These are phyloP conservation scores for Rutstroemia sp. DNA, from an alignment of 2,329 filamentous ascomycete species.

Conservation along the genomic window DNA sequence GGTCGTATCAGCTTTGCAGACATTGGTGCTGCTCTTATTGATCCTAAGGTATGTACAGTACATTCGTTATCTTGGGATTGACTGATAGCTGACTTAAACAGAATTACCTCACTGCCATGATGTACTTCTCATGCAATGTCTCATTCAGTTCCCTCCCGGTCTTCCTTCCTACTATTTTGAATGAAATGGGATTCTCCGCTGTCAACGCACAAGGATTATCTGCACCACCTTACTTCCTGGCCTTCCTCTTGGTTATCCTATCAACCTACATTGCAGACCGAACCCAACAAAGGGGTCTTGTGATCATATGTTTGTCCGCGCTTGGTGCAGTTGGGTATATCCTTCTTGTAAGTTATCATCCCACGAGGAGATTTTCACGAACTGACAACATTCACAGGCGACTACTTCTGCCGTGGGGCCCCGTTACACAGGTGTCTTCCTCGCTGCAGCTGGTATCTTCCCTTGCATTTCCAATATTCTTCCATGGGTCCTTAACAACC, in stretches of 20 bases:
- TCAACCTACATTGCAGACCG: constrained; percentile 60
- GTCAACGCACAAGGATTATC: constrained; percentile 65
- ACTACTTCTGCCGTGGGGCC: constrained; percentile 38
- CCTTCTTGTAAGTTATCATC: constrained; percentile 41
- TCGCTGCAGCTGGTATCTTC: constrained; percentile 56
- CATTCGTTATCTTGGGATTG: background rate
- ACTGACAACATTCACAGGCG: background rate
- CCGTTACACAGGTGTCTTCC: constrained; percentile 41
- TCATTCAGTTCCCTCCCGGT: constrained; percentile 59
- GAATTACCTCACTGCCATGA: constrained; percentile 31
- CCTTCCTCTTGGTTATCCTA: constrained; percentile 54
- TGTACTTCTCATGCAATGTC: constrained; percentile 56
- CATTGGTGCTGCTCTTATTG: constrained; percentile 38
- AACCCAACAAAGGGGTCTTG: constrained; percentile 54
- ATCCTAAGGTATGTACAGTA: constrained; percentile 32
- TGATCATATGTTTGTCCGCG: constrained; percentile 48
- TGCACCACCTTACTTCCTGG: constrained; percentile 62
- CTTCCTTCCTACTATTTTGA: constrained; percentile 56
- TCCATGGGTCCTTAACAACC: constrained; percentile 64
- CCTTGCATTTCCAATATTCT: constrained; percentile 63
- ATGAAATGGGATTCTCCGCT: constrained; percentile 59
- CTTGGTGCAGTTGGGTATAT: constrained; percentile 57
- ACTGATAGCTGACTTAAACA: background rate
- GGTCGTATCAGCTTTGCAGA: constrained; percentile 39
- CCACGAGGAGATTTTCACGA: no score